Evolutionary conservation across 2,329 filamentous ascomycete species (phyloP), one percentile per base, ranked within the genome.

Genomic region (Sordariomycetes sp.): DNA sequence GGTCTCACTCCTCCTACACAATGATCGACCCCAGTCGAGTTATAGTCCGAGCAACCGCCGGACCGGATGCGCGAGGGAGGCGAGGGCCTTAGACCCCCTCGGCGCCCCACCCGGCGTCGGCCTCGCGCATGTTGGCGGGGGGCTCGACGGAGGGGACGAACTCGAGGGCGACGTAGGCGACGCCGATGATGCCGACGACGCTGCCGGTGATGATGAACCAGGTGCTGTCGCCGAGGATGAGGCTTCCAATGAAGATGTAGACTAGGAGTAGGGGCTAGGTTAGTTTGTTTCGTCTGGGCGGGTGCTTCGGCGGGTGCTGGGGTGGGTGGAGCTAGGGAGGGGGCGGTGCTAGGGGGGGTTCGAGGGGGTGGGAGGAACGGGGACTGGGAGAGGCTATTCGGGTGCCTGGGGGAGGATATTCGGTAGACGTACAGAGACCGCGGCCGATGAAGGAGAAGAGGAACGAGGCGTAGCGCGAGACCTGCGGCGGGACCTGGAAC

Each of bases 371-470:
- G n/a, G n/a, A n/a, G n/a, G n/a, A n/a, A n/a, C n/a, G n/a, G n/a
- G n/a, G n/a, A n/a, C 36, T 42, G 36, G 10, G 4, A 4, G 13
- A 3, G 36, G 36, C 10, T 42, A 42, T 42, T 12, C 13, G 10
- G 36, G 36, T 12, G 36, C n/a, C n/a, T n/a, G n/a, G 28, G 28
- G 28, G 8, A 17, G 39, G 39, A n/a, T 45, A 7, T 45, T 22
- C 53, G 53, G 57, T 28, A 39, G 15, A 84, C 90, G 74, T 83
- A 96, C 91, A 97, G 70, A 90, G 79, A 73, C 94, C 94, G 68
- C 94, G 90, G 61, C 94, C 94, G 64, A 97, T 75, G 79, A 99
- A 97, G 59, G 89, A 95, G 78, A 97, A 97, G 73, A 97, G 85
- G 78, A 99, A 99, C 12, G 90, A 95, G 57, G 90, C 92, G 76